Conservation (phyloP, 352 stramenopile species). For the Phytophthora palmivora region DNA sequence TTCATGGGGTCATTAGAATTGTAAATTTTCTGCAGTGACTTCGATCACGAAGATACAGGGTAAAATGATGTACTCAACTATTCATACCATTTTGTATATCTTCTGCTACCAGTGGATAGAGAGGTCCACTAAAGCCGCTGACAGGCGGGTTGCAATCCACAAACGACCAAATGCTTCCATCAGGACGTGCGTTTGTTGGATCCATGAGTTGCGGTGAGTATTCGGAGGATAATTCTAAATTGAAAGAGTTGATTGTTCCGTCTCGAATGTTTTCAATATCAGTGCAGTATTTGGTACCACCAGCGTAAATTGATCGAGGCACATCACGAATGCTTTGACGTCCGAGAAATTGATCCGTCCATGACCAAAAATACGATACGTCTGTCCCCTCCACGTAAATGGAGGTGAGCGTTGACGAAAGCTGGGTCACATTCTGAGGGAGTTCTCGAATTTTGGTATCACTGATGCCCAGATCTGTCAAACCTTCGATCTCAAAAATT, state of each 20-base stretch:
- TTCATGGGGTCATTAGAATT: too few species aligned
- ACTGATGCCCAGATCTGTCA: conserved; percentile 14
- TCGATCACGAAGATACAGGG: too few species aligned
- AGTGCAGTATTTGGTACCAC: conserved; percentile 3
- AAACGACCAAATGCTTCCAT: conserved; percentile 10
- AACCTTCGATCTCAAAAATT: conserved; percentile 21
- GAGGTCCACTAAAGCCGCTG: conserved; percentile 9
- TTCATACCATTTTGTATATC: conserved; percentile 10
- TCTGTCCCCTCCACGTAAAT: too few species aligned
- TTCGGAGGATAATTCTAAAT: background rate
- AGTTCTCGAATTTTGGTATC: conserved; percentile 7
- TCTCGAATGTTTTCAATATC: conserved; percentile 18
- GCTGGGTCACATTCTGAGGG: conserved; percentile 12
- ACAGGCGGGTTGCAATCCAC: conserved; percentile 8
- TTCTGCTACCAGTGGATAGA: conserved; percentile 9
- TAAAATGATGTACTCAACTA: too few species aligned
- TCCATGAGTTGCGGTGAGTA: conserved; percentile 12
- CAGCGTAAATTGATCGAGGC: conserved; percentile 17
- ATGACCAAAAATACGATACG: conserved; percentile 19
- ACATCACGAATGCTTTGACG: background rate
- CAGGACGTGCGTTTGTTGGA: background rate
- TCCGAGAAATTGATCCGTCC: conserved; percentile 11
- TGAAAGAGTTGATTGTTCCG: background rate
- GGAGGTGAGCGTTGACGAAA: conserved; percentile 8
- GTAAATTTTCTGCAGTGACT: too few species aligned